phyloP scores from a whole-genome alignment of 345 rosid genomes.

The Reutealis trisperma region DNA sequence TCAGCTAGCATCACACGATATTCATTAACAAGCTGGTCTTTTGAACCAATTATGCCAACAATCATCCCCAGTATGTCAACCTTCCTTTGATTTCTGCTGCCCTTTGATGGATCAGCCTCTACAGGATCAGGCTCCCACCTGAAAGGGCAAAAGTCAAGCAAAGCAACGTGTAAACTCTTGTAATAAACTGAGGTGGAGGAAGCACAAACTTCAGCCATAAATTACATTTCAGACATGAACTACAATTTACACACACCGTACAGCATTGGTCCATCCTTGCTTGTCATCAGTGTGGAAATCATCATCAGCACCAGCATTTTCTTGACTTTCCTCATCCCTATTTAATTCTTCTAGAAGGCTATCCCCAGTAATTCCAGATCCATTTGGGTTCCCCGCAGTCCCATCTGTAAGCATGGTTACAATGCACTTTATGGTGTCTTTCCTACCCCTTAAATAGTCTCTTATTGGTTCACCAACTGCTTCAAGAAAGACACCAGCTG shows the following conservation, averaged over 20 bases:
- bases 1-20: constrained; percentile 96
- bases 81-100: constrained; percentile 77
- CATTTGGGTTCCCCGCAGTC: constrained; percentile 75
- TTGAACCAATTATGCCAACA: constrained; percentile 92
- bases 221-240: neutral
- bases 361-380: constrained; percentile 82
- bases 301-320: constrained; percentile 64
- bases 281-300: constrained; percentile 81
- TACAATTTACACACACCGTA: constrained; percentile 41
- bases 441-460: constrained; percentile 86
- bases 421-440: constrained; percentile 94
- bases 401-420: constrained; percentile 99
- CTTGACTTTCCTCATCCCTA: constrained; percentile 90
- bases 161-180: constrained; percentile 15
- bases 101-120: constrained; percentile 87
- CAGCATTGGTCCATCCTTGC: constrained; percentile 85
- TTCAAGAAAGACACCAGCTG: constrained; percentile 92
- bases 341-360: constrained; percentile 97
- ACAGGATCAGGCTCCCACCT: constrained; percentile 99
- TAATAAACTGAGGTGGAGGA: neutral
- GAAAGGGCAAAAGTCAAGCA: constrained; percentile 29
- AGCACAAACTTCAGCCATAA: constrained; percentile 14
- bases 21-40: constrained; percentile 92
- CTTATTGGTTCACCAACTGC: constrained; percentile 96
- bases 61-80: constrained; percentile 93